Percentiles rank a stretch among this genome's conserved stretches.
These are phyloP conservation scores for Styphnolobium japonicum DNA, from an alignment of 306 rosid genomes.

Conservation along the genomic window DNA sequence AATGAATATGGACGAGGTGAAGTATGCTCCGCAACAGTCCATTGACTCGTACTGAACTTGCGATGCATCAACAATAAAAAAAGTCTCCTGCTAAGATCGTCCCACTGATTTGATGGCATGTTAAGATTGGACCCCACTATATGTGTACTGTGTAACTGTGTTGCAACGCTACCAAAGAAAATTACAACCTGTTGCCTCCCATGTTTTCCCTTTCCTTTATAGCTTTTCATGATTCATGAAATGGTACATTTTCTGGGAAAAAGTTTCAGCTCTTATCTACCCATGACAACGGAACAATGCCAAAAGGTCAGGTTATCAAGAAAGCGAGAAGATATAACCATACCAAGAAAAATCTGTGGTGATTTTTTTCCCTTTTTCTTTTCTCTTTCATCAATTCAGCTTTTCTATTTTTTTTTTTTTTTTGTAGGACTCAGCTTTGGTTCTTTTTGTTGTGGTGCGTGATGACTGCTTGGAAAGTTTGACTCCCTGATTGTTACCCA, in stretches of 20 bases:
- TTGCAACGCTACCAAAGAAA: slow-evolving; percentile 16
- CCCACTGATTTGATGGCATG: slow-evolving; percentile 27
- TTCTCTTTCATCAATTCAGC: neutral
- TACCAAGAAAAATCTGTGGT: neutral
- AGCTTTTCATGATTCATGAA: slow-evolving; percentile 22
- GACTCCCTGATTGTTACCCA: neutral
- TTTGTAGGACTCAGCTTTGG: neutral
- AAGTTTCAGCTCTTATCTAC: neutral
- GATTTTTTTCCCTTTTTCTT: neutral
- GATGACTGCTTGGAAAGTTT: neutral
- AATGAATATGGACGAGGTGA: slow-evolving; percentile 19
- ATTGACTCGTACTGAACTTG: neutral
- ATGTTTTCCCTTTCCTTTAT: slow-evolving; percentile 15
- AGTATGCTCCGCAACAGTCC: neutral
- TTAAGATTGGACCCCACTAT: slow-evolving; percentile 32
- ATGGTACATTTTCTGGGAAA: neutral
- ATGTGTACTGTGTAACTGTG: too few species aligned
- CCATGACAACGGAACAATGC: slow-evolving; percentile 24
- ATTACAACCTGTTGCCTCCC: slow-evolving; percentile 37
- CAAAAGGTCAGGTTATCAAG: neutral
- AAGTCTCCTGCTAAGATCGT: neutral
- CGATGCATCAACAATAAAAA: neutral
- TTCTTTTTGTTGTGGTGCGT: neutral
- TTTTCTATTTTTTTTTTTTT: neutral
- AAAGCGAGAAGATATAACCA: neutral